Evolutionary conservation across 2,329 filamentous ascomycete genomes (phyloP), one percentile per base, ranked within the genome.

Genomic region (Fusarium bulbicola): DNA sequence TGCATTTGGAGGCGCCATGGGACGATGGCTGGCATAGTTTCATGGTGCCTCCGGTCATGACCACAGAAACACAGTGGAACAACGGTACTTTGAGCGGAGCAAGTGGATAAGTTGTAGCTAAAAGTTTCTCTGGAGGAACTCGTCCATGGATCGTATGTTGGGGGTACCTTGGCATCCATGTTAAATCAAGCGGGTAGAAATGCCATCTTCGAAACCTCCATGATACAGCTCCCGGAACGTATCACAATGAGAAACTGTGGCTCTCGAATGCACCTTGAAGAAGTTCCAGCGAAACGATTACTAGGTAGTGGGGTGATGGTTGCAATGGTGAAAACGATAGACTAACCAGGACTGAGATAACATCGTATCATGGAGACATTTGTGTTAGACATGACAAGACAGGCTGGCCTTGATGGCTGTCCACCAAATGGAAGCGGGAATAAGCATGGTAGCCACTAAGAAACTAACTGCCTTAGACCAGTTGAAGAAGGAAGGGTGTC

Each of bases 291-390:
- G 52, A 28, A 34, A 34, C 13, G 40, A 61, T 43, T 34, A 49
- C 36, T 26, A 16, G 30, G 10, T 16, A 12, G 26, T 54, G 53
- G 34, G 18, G 34, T 59, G 34, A 52, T 58, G 39, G n/a, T 30
- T 49, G 43, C 52, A 45, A 20, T 30, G 24, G 49, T 37, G n/a
- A 52, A 57, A 50, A 58, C 40, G 39, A 45, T 30, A 32, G 43
- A 30, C 58, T 59, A 26, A 21, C 26, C 30, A 49, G 32, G 32
- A 34, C 57, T 63, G 47, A 60, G 66, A 63, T 60, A 63, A 68
- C 68, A 66, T 68, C 66, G 72, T 57, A 64, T 63, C 72, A 71
- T 66, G 50, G 37, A 50, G 60, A 52, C 26, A 30, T 59, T 52
- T 18, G 26, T 50, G 50, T 32, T 26, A 39, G 52, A 54, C 32